Percentiles rank a stretch among this genome's conserved stretches.
phyloP scores from a whole-genome alignment of 2,329 filamentous ascomycete genomes.

The Tolypocladium nubicola region DNA sequence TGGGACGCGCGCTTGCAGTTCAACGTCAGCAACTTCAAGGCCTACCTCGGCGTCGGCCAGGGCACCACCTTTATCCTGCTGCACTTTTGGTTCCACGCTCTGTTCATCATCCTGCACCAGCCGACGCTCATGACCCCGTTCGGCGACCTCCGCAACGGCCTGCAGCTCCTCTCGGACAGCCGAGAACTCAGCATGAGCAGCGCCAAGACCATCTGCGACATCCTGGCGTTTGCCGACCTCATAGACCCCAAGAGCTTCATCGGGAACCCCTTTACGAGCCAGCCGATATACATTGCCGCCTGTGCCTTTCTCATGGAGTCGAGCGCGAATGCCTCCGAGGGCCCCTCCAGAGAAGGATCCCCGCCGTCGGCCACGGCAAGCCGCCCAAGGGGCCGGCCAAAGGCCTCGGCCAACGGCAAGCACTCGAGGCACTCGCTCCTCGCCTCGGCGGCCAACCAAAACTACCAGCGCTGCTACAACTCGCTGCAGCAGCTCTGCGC shows the following conservation, averaged over 20 bases:
- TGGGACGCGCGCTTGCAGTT: slow-evolving; percentile 70
- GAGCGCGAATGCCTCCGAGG: slow-evolving; percentile 55
- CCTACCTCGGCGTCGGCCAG: slow-evolving; percentile 70
- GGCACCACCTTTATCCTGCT: slow-evolving; percentile 80
- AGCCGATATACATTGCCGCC: slow-evolving; percentile 85
- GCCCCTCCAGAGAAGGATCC: slow-evolving; percentile 43
- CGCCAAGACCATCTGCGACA: slow-evolving; percentile 85
- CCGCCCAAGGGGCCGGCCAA: slow-evolving; percentile 6
- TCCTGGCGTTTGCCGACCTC: slow-evolving; percentile 74
- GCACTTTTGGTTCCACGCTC: slow-evolving; percentile 81
- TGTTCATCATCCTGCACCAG: slow-evolving; percentile 77
- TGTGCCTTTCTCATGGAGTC: slow-evolving; percentile 84
- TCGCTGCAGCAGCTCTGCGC: slow-evolving; percentile 69
- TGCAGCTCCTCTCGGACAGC: slow-evolving; percentile 69
- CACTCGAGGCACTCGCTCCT: slow-evolving; percentile 61
- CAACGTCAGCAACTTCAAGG: slow-evolving; percentile 76
- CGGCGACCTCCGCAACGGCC: slow-evolving; percentile 42
- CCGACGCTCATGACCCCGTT: slow-evolving; percentile 75
- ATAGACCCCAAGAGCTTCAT: slow-evolving; percentile 80
- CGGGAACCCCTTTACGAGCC: slow-evolving; percentile 80
- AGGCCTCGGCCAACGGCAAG: slow-evolving; percentile 18
- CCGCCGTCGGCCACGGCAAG: slow-evolving; percentile 22
- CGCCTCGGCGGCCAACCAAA: slow-evolving; percentile 72
- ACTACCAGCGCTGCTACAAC: slow-evolving; percentile 81
- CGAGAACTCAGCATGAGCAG: slow-evolving; percentile 77